Evolutionary conservation across 805 yeast species (phyloP).

Genomic region (Ogataea sp.): DNA sequence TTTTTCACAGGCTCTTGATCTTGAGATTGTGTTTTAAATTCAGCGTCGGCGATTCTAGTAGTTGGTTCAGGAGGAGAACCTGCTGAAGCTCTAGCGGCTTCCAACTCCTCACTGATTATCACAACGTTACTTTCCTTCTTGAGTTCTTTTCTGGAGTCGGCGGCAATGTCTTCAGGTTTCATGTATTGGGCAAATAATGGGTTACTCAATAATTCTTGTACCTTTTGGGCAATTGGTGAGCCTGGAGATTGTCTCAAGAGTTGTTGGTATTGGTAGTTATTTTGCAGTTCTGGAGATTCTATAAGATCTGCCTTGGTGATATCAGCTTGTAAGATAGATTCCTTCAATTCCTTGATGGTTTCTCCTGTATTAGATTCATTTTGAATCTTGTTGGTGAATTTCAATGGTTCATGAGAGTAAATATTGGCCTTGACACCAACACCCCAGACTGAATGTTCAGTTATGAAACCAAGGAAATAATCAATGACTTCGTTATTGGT

Average conservation of each 20-base stretch:
- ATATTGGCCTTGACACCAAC: conserved; percentile 77
- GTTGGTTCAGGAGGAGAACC: background rate
- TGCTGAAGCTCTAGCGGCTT: conserved; percentile 9
- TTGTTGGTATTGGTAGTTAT: conserved; percentile 14
- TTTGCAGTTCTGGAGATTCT: conserved; percentile 8
- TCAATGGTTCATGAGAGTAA: conserved; percentile 43
- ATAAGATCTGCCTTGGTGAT: background rate
- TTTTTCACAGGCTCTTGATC: too few relatives aligned
- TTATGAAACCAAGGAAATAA: conserved; percentile 67
- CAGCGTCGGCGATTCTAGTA: too few relatives aligned
- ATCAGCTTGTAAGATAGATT: background rate
- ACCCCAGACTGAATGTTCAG: conserved; percentile 70
- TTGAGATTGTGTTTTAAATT: too few relatives aligned
- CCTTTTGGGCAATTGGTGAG: conserved; percentile 55
- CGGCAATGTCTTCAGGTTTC: conserved; percentile 11
- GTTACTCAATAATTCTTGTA: conserved; percentile 59
- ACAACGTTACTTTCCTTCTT: background rate
- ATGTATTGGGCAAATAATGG: conserved; percentile 60
- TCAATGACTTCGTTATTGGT: conserved; percentile 81
- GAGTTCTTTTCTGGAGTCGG: background rate
- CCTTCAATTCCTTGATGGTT: conserved; percentile 11
- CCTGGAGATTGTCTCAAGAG: conserved; percentile 6
- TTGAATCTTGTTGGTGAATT: conserved; percentile 33
- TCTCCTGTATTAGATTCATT: conserved; percentile 9
- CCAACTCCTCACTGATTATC: conserved; percentile 8